Evolutionary conservation across 2,329 filamentous ascomycete genomes (phyloP).

Genomic region (Botryotinia narcissicola): DNA sequence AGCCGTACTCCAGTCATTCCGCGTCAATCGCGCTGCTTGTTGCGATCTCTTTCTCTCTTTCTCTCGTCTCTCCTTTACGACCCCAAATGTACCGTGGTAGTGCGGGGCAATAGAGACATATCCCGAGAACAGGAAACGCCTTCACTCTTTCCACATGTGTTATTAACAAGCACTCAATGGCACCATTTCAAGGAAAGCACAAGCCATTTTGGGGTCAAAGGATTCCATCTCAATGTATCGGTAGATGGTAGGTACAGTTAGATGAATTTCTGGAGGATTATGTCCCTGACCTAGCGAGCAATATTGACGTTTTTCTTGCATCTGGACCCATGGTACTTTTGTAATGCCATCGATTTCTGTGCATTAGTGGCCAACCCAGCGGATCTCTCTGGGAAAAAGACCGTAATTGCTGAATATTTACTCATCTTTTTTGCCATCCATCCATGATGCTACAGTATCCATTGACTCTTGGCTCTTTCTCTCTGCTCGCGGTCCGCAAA

Average conservation of each 20-base stretch:
- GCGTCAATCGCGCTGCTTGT: slow-evolving; percentile 31
- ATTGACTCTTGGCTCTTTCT: slow-evolving; percentile 15
- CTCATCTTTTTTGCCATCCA: slow-evolving; percentile 15
- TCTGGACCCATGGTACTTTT: slow-evolving; percentile 17
- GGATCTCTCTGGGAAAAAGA: slow-evolving; percentile 30
- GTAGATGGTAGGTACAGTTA: slow-evolving; percentile 20
- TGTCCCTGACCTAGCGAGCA: slow-evolving; percentile 31
- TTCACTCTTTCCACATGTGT: slow-evolving; percentile 16
- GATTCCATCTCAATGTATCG: slow-evolving; percentile 25
- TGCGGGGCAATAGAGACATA: slow-evolving; percentile 34
- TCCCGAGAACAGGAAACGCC: slow-evolving; percentile 20
- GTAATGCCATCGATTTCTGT: slow-evolving; percentile 27
- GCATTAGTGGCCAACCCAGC: slow-evolving; percentile 38
- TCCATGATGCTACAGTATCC: slow-evolving; percentile 2
- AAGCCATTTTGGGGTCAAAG: slow-evolving; percentile 6
- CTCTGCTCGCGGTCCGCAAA: slow-evolving; percentile 16
- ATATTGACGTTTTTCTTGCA: slow-evolving; percentile 35
- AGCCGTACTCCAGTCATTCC: slow-evolving; percentile 40
- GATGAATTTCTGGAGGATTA: slow-evolving; percentile 26
- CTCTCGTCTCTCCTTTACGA: slow-evolving; percentile 1
- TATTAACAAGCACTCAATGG: slow-evolving; percentile 29
- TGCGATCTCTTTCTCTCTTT: slow-evolving; percentile 18
- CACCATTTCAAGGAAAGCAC: slow-evolving; percentile 22
- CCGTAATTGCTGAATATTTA: slow-evolving; percentile 20
- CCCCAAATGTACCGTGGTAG: slow-evolving; percentile 30